Base-by-base conservation (phyloP, 106 monocot species). In the Narthecium ossifragum region DNA sequence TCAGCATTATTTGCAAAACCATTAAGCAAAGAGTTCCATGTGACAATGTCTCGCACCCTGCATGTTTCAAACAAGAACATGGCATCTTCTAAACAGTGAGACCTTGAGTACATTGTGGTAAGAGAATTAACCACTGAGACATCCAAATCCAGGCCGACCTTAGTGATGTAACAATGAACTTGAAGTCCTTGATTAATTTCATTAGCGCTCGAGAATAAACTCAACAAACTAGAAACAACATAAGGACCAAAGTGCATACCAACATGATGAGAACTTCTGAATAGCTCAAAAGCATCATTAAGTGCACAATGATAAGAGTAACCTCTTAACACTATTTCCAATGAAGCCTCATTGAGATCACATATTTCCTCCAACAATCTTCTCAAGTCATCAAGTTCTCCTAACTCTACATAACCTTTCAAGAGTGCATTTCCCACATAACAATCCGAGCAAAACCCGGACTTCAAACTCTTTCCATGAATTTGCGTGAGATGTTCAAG, bases 21-120 rank as follows among this genome's bases (percentile, higher is more conserved):
- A 62, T 40, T 62, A 18, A 77, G 55, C 28, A 77, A 60, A 25
- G 71, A 71, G 58, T 77, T 77, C 77, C 77, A 77, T 60, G 77
- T 61, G 15, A 77, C 66, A n/a, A 62, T 61, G 67, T 77, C 77
- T 26, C 55, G 26, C 9, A 47, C 13, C 6, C 15, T 32, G 26
- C 36, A 66, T 49, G 53, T 66, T 18, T 61, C 48, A 62, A 77
- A 71, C 40, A 77, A 62, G 40, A 49, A 8, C 54, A 49, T 65
- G 28, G 71, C 77, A 56, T 66, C 71, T 29, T 55, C 46, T 33
- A 77, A 56, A 48, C 26, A 27, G 20, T 22, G 26, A 8, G 20
- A 33, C 34, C 56, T 65, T 1, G 71, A 65, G 50, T 77, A 71
- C 59, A 77, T 43, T 31, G 66, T 66, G 53, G 67, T 77, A 29